Base-by-base conservation (phyloP, 164 flowering plant species). In the Vitis riparia region DNA sequence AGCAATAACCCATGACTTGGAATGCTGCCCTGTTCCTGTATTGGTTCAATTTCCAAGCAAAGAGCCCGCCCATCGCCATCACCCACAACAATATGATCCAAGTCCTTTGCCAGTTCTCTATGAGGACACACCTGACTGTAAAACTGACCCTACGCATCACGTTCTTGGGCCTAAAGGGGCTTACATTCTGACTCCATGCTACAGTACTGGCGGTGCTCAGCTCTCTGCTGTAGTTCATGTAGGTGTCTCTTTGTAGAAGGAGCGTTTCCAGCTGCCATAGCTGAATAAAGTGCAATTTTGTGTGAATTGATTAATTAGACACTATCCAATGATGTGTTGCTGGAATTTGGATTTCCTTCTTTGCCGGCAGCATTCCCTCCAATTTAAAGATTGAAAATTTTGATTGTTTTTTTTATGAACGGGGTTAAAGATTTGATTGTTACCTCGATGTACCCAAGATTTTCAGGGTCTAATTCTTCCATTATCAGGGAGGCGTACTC, bases 391-490 rank as follows among this genome's bases (percentile, higher is more conserved):
- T 5, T 37, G 44, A 37, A 37, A 37, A 37, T 37, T 37, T 37
- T 37, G 44, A 37, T 37, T 37, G 44, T 32, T 37, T 37, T 37
- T 3, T 37, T 37, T 2, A 6, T 37, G 27, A 2, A 23, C 2
- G 27, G 27, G 27, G 27, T 23, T 23, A 37, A 6, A 37, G 44
- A 37, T 37, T 37, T 37, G 44, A 37, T 37, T 37, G 44, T 73
- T 78, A 96, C 99, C 97, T 96, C 99, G 19, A 96, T 96, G 75
- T 93, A 93, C 9, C 98, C 97, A 15, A 88, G 80, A 48, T 81
- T 76, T 76, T 96, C 98, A 0, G 98, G 98, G 77, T 96, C 99
- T 9, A 96, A 75, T 72, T 96, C 99, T 75, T 96, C 99, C 99
- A 96, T 96, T 13, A 96, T 96, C 74, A 96, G 65, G 1, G 93